phyloP scores from a whole-genome alignment of 352 stramenopile genomes.

The Thalassiosira livingstoniorum region DNA sequence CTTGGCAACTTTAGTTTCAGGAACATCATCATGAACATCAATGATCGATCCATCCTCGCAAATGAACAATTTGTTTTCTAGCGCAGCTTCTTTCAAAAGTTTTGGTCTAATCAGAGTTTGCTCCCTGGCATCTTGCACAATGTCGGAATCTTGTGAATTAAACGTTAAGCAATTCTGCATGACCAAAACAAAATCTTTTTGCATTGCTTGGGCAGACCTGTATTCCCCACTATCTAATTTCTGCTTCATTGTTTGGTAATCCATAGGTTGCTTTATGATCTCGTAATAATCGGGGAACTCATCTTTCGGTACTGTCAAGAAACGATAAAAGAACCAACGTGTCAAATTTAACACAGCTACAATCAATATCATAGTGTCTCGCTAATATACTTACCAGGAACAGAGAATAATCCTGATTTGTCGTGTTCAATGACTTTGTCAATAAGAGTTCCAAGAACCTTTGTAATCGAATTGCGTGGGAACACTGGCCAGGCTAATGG shows the following conservation, averaged over 20 bases:
- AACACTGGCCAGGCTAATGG: conserved; percentile 86
- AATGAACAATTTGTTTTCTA: conserved; percentile 83
- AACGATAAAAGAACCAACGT: too few relatives aligned
- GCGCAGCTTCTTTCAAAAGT: conserved; percentile 77
- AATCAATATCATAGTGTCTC: too few relatives aligned
- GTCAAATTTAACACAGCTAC: too few relatives aligned
- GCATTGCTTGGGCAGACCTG: conserved; percentile 83
- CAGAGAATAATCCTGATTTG: conserved; percentile 80
- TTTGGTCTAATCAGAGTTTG: conserved; percentile 80
- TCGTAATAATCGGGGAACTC: conserved; percentile 87
- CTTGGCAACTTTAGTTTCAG: conserved; percentile 43
- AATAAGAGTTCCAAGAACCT: conserved; percentile 76
- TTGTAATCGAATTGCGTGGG: conserved; percentile 69
- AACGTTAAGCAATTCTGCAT: conserved; percentile 76
- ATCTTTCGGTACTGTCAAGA: conserved; percentile 78
- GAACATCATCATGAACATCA: conserved; percentile 70
- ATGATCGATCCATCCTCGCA: conserved; percentile 81
- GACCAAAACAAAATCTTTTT: conserved; percentile 85
- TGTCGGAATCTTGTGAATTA: conserved; percentile 82
- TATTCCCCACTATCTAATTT: conserved; percentile 86
- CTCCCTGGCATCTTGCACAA: conserved; percentile 78
- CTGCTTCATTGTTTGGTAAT: conserved; percentile 77
- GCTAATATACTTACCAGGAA: conserved; percentile 42
- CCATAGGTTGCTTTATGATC: conserved; percentile 73
- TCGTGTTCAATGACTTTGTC: conserved; percentile 84